These are phyloP conservation scores for Globisporangium cederbergense DNA, from an alignment of 352 stramenopile genomes.

Conservation along the genomic window DNA sequence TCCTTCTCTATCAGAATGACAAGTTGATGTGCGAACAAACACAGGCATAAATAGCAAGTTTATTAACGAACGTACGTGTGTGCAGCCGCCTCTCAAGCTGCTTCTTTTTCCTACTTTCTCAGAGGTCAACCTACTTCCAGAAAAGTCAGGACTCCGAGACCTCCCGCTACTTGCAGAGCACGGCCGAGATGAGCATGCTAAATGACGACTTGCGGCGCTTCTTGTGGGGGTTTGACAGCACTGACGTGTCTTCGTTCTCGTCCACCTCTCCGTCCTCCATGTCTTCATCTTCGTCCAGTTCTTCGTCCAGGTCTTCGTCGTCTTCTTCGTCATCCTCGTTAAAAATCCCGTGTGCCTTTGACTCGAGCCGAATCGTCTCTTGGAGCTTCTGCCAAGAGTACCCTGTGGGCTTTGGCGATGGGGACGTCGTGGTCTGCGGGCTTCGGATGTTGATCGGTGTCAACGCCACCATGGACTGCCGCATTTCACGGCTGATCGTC, in stretches of 20 bases:
- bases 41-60: constrained; percentile 21
- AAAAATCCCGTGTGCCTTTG: constrained; percentile 50
- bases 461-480: constrained; percentile 1
- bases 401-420: constrained; percentile 28
- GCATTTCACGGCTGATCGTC: background rate
- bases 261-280: constrained; percentile 18
- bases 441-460: constrained; percentile 13
- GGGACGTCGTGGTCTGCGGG: constrained; percentile 1
- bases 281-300: constrained; percentile 3
- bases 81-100: background rate
- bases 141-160: background rate
- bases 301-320: constrained; percentile 16
- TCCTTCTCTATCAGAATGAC: constrained; percentile 1
- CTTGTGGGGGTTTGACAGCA: background rate
- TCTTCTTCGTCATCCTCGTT: constrained; percentile 40
- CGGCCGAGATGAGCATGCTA: constrained; percentile 44
- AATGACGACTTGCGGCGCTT: constrained; percentile 21
- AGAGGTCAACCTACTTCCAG: background rate
- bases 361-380: constrained; percentile 69
- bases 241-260: background rate
- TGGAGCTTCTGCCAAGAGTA: constrained; percentile 80
- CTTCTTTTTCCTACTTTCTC: background rate
- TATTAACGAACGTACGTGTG: constrained; percentile 10
- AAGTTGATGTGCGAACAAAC: constrained; percentile 7
- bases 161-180: constrained; percentile 35